Evolutionary conservation across 2,329 filamentous ascomycete species (phyloP).

Genomic region (Lachnellula hyalina): DNA sequence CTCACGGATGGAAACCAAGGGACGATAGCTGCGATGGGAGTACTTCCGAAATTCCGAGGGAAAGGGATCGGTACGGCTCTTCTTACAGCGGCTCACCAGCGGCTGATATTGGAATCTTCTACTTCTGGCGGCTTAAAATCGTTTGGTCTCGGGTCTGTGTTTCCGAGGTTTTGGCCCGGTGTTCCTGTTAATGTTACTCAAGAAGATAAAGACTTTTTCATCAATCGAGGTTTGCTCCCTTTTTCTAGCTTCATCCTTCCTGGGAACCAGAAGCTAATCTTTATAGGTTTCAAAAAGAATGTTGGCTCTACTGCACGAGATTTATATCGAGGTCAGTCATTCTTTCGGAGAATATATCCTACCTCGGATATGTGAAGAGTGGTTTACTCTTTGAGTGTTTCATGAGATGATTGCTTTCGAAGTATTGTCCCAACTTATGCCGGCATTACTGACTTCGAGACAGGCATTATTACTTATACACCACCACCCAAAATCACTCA

Average conservation of each 20-base stretch:
- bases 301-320: conserved; percentile 29
- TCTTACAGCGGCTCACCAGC: conserved; percentile 27
- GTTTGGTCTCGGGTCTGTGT: conserved; percentile 29
- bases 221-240: conserved; percentile 33
- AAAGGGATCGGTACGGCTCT: conserved; percentile 37
- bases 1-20: conserved; percentile 22
- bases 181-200: conserved; percentile 36
- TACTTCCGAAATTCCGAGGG: conserved; percentile 31
- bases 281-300: background rate
- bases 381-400: too few relatives aligned
- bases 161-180: conserved; percentile 43
- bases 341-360: too few relatives aligned
- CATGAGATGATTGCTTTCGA: too few relatives aligned
- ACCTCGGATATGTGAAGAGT: too few relatives aligned
- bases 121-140: conserved; percentile 20
- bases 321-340: conserved; percentile 31
- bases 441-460: too few relatives aligned
- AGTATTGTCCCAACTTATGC: too few relatives aligned
- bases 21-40: conserved; percentile 35
- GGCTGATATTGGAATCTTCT: conserved; percentile 24
- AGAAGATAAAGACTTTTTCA: conserved; percentile 33
- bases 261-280: background rate
- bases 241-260: too few relatives aligned
- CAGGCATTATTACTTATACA: too few relatives aligned
- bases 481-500: conserved; percentile 21